Conservation (phyloP, 306 rosid genomes). For the Styphnolobium japonicum region DNA sequence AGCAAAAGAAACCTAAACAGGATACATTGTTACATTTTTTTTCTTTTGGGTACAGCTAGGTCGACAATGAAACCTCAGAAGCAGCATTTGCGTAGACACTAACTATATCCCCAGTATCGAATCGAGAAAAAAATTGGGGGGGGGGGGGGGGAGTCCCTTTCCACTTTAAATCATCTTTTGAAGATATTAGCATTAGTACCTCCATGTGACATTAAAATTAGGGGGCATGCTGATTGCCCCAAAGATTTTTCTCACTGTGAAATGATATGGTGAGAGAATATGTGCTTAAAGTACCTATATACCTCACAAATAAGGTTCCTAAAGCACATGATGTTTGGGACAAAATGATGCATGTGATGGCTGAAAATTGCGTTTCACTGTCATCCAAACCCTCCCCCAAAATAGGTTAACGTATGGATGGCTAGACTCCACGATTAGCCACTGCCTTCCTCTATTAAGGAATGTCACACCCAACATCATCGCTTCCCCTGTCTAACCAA, state of each 20-base stretch:
- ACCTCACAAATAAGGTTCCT: constrained; percentile 27
- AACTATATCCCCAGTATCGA: background rate
- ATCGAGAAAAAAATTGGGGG: background rate
- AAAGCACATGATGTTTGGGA: constrained; percentile 48
- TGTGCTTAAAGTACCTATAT: constrained; percentile 21
- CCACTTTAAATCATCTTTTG: background rate
- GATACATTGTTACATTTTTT: no score
- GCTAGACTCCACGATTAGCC: constrained; percentile 35
- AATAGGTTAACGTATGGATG: constrained; percentile 12
- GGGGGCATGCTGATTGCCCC: constrained; percentile 31
- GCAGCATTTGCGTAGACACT: background rate
- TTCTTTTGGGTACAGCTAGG: no score
- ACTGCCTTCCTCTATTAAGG: constrained; percentile 22
- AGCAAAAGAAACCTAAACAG: no score
- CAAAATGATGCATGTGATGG: constrained; percentile 43
- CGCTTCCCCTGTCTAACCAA: constrained; percentile 9
- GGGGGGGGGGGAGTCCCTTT: background rate
- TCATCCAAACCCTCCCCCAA: constrained; percentile 7
- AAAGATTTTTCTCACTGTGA: constrained; percentile 24
- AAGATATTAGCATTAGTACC: constrained; percentile 24
- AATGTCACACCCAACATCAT: constrained; percentile 25
- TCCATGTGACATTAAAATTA: constrained; percentile 25
- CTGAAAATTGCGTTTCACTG: constrained; percentile 31
- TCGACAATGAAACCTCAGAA: background rate
- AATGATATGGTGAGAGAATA: constrained; percentile 27